Percentiles rank a stretch among this genome's conserved stretches.
Evolutionary conservation across 169 alveolate species (phyloP).

Genomic region (Perkinsus marinus): DNA sequence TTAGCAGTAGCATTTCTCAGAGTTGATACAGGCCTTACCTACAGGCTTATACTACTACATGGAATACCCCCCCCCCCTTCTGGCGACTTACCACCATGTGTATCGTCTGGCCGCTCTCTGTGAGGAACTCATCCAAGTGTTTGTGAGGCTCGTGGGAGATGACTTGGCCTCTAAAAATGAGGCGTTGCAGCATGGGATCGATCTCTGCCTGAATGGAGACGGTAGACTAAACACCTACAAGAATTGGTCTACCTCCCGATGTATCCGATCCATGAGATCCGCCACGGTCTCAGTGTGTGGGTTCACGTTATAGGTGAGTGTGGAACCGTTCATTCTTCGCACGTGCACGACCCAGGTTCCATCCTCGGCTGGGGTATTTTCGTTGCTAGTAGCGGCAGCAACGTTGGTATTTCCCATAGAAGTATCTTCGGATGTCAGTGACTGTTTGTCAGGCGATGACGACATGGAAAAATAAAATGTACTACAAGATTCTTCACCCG

Average conservation of each 20-base stretch:
- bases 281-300: not conserved
- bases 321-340: not conserved
- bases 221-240: too few species aligned
- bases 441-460: not conserved
- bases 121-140: not conserved
- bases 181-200: not conserved
- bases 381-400: not conserved
- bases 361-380: not conserved
- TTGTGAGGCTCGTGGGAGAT: not conserved
- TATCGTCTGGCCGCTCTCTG: not conserved
- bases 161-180: not conserved
- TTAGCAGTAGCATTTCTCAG: not conserved
- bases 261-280: not conserved
- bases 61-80: not conserved
- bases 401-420: not conserved
- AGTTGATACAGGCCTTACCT: not conserved
- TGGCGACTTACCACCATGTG: not conserved
- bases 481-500: not conserved
- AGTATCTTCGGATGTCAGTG: not conserved
- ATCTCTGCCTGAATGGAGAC: not conserved
- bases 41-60: not conserved
- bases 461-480: not conserved
- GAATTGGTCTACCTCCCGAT: too few species aligned
- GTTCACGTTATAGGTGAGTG: not conserved
- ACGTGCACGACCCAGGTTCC: not conserved